Percentiles rank a stretch among this genome's conserved stretches.
Conservation (phyloP, 2,329 filamentous ascomycete genomes). For the Dothideomycetes sp. region DNA sequence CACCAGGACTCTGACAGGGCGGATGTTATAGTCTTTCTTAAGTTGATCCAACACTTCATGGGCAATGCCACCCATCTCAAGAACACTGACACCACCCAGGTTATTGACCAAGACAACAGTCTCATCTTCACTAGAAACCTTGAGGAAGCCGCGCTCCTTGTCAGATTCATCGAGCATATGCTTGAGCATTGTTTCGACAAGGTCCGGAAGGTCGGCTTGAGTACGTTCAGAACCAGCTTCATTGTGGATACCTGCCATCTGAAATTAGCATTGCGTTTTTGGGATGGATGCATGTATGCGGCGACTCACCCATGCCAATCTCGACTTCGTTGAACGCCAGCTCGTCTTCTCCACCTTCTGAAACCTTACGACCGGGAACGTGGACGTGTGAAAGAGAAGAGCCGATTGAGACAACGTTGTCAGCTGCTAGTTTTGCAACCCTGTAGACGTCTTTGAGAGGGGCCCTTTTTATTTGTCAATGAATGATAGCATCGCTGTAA, state of each 20-base stretch:
- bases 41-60: slow-evolving; percentile 57
- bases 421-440: slow-evolving; percentile 61
- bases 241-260: slow-evolving; percentile 50
- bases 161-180: slow-evolving; percentile 56
- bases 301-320: slow-evolving; percentile 57
- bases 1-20: slow-evolving; percentile 51
- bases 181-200: slow-evolving; percentile 52
- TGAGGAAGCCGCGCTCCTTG: slow-evolving; percentile 60
- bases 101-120: slow-evolving; percentile 67
- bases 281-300: background rate
- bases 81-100: slow-evolving; percentile 60
- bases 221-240: slow-evolving; percentile 34
- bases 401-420: slow-evolving; percentile 76
- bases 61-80: slow-evolving; percentile 65
- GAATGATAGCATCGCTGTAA: background rate
- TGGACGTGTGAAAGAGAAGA: slow-evolving; percentile 87
- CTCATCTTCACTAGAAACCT: slow-evolving; percentile 51
- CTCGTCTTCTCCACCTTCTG: slow-evolving; percentile 47
- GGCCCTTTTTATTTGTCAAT: slow-evolving; percentile 29
- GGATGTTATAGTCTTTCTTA: slow-evolving; percentile 48
- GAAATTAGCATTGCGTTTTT: background rate
- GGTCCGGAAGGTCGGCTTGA: slow-evolving; percentile 32
- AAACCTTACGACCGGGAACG: slow-evolving; percentile 63
- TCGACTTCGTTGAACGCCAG: slow-evolving; percentile 53
- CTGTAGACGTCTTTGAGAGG: slow-evolving; percentile 60